Base-by-base conservation (phyloP, 164 flowering plant species). In the Litsea cubeba region DNA sequence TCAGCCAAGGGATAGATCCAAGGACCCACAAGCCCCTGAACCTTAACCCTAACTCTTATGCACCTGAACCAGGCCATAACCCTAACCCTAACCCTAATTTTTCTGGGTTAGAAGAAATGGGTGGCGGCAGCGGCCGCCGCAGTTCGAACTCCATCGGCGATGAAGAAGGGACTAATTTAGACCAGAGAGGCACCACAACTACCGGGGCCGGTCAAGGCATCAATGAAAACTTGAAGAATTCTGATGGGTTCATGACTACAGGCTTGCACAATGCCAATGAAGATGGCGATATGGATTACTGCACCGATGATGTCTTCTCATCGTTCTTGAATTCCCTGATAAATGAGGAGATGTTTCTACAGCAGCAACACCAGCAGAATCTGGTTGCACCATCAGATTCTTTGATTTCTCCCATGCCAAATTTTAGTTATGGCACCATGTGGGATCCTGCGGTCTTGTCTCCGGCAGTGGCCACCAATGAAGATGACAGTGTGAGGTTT, bases 1-100 rank as follows among this genome's bases (percentile, higher is more conserved):
- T 88, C 50, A 89, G 87, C 67, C 88, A 87, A 84, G 93, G 93
- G 14, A 87, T 89, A 30, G 90, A 89, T 79, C 93, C 93, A 3
- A 81, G 90, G 62, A 89, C 90, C 11, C 93, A 89, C 82, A 89
- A 83, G 77, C 93, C 93, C 7, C 70, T 84, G n/a, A 79, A 75
- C 77, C 64, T 75, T 69, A 62, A 78, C 77, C 79, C 74, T 60
- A 77, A 70, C 50, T 26, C 66, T 18, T 12, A 2, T 68, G 24
- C 70, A 35, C 71, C 75, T 18, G 51, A 60, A 32, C 25, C 71
- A 4, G 64, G 22, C 71, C 71, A 77, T 54, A 66, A 30, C 46
- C 69, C 49, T 65, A 65, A 65, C 22, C 35, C 69, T 66, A 78
- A 68, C 49, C 78, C 75, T 63, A 74, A 14, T 17, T 54, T 5